Base-by-base conservation (phyloP, 306 rosid genomes). In the Arachis stenosperma region DNA sequence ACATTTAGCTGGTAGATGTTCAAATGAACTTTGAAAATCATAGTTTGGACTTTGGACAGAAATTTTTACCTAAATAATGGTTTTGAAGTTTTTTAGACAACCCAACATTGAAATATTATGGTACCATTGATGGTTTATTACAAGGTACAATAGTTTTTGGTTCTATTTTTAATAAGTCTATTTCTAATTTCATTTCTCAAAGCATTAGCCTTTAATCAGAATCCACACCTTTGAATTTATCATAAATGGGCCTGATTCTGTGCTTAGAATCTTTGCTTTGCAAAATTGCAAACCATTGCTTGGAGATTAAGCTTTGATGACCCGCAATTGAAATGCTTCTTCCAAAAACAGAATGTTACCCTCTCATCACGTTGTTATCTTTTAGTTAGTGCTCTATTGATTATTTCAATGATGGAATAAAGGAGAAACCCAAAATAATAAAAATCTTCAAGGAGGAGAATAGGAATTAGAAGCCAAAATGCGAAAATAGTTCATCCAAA, bases 131-230 rank as follows among this genome's bases (percentile, higher is more conserved):
- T 52, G 29, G 22, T 6, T 52, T n/a, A 52, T 13, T 52, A 14
- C 10, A 52, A 52, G 29, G 5, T n/a, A 22, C 22, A 6, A 52
- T n/a, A 69, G 67, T 70, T 61, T 22, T 22, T 22, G 27, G 36
- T 47, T 47, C 4, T 48, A 67, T 53, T 51, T 61, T 61, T 55
- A 70, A 78, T 75, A 42, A 47, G 55, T 46, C 56, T 46, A 11
- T 50, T 22, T 22, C 27, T 22, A 22, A 63, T 15, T 72, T 46
- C 30, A 48, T 73, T 73, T 74, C 61, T 33, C 48, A 47, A 30
- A 53, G 41, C 65, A 74, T 68, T 59, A 41, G 40, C 78, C 64
- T 72, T 68, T 57, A 71, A 82, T 76, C 67, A 64, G 87, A 76
- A 76, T 73, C 84, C 75, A 63, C 5, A 37, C 78, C 66, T 57